These are phyloP conservation scores for Cryphonectria japonica DNA, from an alignment of 2,329 filamentous ascomycete species.

Conservation along the genomic window DNA sequence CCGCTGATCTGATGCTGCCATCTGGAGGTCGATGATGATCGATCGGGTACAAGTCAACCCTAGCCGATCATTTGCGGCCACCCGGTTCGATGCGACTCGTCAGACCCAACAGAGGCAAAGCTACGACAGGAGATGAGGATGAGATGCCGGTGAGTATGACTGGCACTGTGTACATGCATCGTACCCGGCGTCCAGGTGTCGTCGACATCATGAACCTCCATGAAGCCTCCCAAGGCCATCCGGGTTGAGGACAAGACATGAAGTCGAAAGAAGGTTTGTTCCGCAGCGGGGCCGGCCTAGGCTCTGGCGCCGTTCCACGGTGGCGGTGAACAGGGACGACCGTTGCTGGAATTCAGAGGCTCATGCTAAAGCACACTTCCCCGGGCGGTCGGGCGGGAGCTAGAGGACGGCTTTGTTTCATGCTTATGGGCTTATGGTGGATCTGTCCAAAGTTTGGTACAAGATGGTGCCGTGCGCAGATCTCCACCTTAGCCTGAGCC, in stretches of 20 bases:
- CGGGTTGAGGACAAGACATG: neutral
- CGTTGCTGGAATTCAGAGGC: constrained; percentile 9
- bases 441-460: constrained; percentile 1
- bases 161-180: constrained; percentile 5
- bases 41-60: neutral
- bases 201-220: neutral
- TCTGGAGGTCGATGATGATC: neutral
- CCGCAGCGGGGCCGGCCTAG: constrained; percentile 12
- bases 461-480: neutral
- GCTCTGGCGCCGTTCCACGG: neutral
- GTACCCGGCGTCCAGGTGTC: neutral
- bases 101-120: neutral
- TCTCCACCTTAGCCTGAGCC: neutral
- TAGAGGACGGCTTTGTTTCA: neutral
- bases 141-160: neutral
- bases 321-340: constrained; percentile 12
- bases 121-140: neutral
- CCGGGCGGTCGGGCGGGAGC: neutral
- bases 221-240: neutral
- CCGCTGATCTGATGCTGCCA: neutral
- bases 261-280: constrained; percentile 13
- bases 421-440: neutral
- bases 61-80: neutral
- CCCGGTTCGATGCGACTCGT: neutral
- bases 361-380: neutral